A percentile compares a stretch with the other conserved stretches of the same genome.
These are phyloP conservation scores for Cladosporium cucumerinum DNA, from an alignment of 2,329 filamentous ascomycete species.

Conservation along the genomic window DNA sequence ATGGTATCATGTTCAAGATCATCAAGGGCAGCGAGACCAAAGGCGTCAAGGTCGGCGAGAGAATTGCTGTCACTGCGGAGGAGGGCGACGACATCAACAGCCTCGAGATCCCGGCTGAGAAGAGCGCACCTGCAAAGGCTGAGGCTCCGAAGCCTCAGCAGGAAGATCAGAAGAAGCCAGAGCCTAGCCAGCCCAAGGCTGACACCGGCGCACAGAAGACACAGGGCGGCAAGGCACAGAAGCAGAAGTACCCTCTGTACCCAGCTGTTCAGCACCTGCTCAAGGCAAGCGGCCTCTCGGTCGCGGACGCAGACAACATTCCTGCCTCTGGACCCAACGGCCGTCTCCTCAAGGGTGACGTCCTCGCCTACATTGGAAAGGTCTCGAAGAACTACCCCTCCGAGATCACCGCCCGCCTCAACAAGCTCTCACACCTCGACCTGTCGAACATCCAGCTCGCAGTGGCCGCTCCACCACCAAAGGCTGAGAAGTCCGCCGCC, in stretches of 20 bases:
- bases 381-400: conserved; percentile 71
- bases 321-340: conserved; percentile 83
- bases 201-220: conserved; percentile 24
- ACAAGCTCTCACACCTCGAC: conserved; percentile 78
- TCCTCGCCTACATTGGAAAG: conserved; percentile 81
- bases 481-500: conserved; percentile 45
- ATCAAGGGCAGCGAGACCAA: conserved; percentile 70
- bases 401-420: conserved; percentile 66
- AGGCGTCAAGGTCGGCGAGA: conserved; percentile 69
- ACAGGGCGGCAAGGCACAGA: conserved; percentile 49
- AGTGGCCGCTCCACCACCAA: conserved; percentile 34
- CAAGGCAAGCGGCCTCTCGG: conserved; percentile 71
- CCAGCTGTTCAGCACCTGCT: conserved; percentile 83
- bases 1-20: conserved; percentile 83
- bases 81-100: conserved; percentile 71
- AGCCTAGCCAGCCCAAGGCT: conserved; percentile 30
- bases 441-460: conserved; percentile 92
- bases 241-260: conserved; percentile 69
- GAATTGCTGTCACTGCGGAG: conserved; percentile 82
- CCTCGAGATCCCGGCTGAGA: conserved; percentile 71
- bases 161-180: conserved; percentile 27
- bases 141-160: conserved; percentile 21
- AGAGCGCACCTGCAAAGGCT: conserved; percentile 30
- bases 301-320: conserved; percentile 75
- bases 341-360: conserved; percentile 89